Base-by-base conservation (phyloP, 768 basidiomycete genomes). In the Suillus plorans region DNA sequence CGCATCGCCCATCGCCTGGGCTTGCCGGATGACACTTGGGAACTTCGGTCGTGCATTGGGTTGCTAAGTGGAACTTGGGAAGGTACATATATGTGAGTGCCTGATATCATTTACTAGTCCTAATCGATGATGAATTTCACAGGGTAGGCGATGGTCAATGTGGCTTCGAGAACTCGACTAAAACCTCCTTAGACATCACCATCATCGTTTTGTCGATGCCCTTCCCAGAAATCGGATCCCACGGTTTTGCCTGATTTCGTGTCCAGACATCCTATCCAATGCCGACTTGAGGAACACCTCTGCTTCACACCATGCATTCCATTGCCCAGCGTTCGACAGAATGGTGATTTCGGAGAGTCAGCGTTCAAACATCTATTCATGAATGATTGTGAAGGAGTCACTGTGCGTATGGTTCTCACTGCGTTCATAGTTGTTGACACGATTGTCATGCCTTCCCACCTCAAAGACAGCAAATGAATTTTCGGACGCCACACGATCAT, bases 61-160 rank as follows among this genome's bases (percentile, higher is more conserved):
- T 72, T 79, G 41, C 77, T 89, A 62, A 77, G 84, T 36, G 87
- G 86, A 4, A 70, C 83, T 64, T 89, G 88, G 88, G 82, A 88
- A 74, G 88, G 88, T 1, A 78, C 77, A 56, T 85, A 81, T 70
- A 85, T 85, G 84, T 59, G 18, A 59, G 88, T 87, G 68, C 71
- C 78, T 70, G 56, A 63, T n/a, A 50, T 67, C 67, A 45, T 74
- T 16, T 56, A 68, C 49, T 56, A 66, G 60, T 61, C 41, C 16
- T 42, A 42, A 39, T 28, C 28, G 28, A 59, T 59, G 41, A 42
- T 12, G 41, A 5, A 41, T 31, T 42, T 39, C 41, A 59, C 58
- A 59, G 58, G 58, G 58, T 59, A 42, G 25, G 58, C 18, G 6
- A 59, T 36, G 10, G 31, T 55, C 55, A 7, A 59, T 34, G 31